Percentiles rank a stretch among this genome's conserved stretches.
Evolutionary conservation across 441 rosid genomes (phyloP).

Genomic region (Pelargonium australe): DNA sequence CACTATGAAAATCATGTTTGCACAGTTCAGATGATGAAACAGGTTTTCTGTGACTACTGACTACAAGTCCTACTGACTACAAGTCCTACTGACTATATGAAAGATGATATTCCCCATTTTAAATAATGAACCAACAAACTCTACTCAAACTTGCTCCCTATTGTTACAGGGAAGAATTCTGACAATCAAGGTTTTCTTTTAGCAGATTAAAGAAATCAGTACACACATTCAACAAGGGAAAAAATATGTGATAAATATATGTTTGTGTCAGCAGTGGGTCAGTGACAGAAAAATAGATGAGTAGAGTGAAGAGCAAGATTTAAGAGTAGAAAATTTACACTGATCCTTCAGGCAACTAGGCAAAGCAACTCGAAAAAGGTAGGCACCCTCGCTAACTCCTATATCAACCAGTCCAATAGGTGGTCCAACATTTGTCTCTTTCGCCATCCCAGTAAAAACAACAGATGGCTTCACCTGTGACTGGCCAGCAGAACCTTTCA

Average conservation of each 20-base stretch:
- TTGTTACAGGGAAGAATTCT: not conserved
- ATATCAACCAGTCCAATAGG: constrained; percentile 56
- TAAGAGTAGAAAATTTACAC: constrained; percentile 34
- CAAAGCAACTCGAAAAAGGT: constrained; percentile 60
- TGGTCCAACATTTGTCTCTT: constrained; percentile 41
- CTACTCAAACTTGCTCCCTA: not conserved
- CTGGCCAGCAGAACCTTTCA: constrained; percentile 19
- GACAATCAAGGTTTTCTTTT: not conserved
- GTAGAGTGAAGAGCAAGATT: not conserved
- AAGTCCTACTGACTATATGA: not conserved
- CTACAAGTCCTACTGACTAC: no score
- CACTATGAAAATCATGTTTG: no score
- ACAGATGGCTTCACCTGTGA: constrained; percentile 37
- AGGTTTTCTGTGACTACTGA: no score
- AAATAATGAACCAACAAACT: not conserved
- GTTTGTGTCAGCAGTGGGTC: not conserved
- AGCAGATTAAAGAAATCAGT: not conserved
- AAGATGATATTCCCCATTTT: not conserved
- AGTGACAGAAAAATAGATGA: not conserved
- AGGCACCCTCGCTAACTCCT: constrained; percentile 58
- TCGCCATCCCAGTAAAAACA: constrained; percentile 47
- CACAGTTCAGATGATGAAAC: no score
- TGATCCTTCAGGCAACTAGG: constrained; percentile 51
- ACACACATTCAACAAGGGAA: not conserved
- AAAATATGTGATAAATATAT: not conserved